These are phyloP conservation scores for Metarhizium guizhouense DNA, from an alignment of 2,329 filamentous ascomycete species.

Conservation along the genomic window DNA sequence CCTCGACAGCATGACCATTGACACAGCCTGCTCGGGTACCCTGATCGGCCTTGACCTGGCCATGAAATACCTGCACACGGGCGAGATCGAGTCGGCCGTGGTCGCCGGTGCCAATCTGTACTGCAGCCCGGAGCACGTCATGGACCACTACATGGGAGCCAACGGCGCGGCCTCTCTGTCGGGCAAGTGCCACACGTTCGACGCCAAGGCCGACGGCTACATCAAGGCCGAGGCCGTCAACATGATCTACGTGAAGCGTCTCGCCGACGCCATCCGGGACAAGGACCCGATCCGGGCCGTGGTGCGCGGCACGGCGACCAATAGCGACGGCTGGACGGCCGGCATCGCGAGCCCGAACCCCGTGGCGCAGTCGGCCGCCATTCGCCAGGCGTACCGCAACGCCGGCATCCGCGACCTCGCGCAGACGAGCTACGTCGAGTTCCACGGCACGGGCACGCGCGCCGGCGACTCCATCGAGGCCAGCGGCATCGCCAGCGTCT, in stretches of 20 bases:
- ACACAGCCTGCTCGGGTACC: slow-evolving; percentile 28
- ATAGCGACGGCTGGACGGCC: slow-evolving; percentile 23
- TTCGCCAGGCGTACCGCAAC: neutral
- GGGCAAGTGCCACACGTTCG: slow-evolving; percentile 4
- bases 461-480: slow-evolving; percentile 39
- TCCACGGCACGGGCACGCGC: slow-evolving; percentile 48
- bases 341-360: neutral
- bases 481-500: slow-evolving; percentile 28
- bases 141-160: neutral
- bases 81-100: neutral
- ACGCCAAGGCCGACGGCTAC: slow-evolving; percentile 59
- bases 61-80: neutral
- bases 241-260: slow-evolving; percentile 66
- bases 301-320: slow-evolving; percentile 65
- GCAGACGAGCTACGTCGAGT: slow-evolving; percentile 25
- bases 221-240: slow-evolving; percentile 72
- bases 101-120: neutral
- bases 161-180: neutral
- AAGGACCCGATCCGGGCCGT: slow-evolving; percentile 68
- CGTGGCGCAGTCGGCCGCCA: neutral
- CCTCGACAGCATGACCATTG: slow-evolving; percentile 16
- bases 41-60: slow-evolving; percentile 19
- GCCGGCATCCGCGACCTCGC: neutral
- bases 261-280: slow-evolving; percentile 66
- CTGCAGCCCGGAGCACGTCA: neutral